Percentiles rank a stretch among this genome's conserved stretches.
phyloP scores from a whole-genome alignment of 108 stramenopile species.

The Phaeodactylum tricornutum region DNA sequence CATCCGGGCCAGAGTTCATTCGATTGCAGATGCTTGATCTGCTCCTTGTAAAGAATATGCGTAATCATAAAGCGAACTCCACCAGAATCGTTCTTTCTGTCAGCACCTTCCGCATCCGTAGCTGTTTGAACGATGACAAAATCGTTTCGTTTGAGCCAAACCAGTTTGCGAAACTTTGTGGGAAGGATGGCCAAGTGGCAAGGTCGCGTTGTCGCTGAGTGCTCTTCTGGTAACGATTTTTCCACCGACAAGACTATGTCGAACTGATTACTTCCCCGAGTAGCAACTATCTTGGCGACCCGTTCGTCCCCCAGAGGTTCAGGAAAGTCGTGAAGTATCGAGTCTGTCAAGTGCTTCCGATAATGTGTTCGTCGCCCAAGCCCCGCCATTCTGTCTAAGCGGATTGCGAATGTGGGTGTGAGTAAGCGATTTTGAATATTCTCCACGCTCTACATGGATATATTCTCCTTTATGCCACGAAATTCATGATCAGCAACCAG shows the following conservation, averaged over 20 bases:
- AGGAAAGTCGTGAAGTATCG: conserved; percentile 67
- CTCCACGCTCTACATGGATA: too few relatives aligned
- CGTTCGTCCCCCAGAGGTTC: conserved; percentile 50
- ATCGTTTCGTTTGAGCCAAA: conserved; percentile 95
- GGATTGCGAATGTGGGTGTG: too few relatives aligned
- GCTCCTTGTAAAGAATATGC: conserved; percentile 93
- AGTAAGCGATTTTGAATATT: too few relatives aligned
- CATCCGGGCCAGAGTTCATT: conserved; percentile 81
- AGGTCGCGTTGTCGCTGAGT: too few relatives aligned
- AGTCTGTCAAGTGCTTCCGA: conserved; percentile 77
- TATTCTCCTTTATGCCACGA: too few relatives aligned
- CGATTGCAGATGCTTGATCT: conserved; percentile 85
- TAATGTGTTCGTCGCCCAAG: conserved; percentile 70
- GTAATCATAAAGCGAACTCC: conserved; percentile 54
- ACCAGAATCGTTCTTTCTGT: conserved; percentile 15
- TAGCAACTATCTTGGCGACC: conserved; percentile 71
- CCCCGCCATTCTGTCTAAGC: conserved; percentile 48
- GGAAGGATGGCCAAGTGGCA: conserved; percentile 87
- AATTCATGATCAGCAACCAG: too few relatives aligned
- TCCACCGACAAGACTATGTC: conserved; percentile 41
- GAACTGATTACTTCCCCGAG: conserved; percentile 79
- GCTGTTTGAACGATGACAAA: conserved; percentile 80
- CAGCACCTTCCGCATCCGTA: conserved; percentile 20
- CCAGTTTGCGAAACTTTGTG: conserved; percentile 90
- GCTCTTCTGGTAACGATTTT: too few relatives aligned